These are phyloP conservation scores for Sporothrix sp. DNA, from an alignment of 2,329 filamentous ascomycete species.

Conservation along the genomic window DNA sequence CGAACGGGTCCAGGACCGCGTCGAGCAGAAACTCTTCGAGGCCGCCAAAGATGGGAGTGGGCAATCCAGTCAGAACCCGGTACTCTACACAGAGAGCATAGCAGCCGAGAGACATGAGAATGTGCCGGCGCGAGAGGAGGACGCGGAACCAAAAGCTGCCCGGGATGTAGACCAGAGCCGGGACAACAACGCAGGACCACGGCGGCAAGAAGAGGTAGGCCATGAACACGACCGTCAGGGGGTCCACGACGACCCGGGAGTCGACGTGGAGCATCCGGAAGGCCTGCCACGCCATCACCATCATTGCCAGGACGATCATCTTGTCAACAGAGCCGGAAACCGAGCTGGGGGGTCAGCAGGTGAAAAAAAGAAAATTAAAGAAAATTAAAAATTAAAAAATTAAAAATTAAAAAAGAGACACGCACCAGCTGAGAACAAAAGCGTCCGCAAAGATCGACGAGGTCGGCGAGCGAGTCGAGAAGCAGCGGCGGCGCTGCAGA, in stretches of 20 bases:
- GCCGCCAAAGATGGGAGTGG: background rate
- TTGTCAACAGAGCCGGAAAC: background rate
- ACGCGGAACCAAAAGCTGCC: background rate
- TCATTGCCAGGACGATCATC: background rate
- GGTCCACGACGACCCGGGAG: background rate
- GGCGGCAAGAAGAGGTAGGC: conserved; percentile 3
- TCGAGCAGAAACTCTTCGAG: background rate
- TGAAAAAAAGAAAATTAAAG: no score
- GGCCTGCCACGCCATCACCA: background rate
- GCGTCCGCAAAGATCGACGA: background rate
- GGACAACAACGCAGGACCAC: background rate
- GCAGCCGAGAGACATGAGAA: background rate
- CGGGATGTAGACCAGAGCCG: conserved; percentile 4
- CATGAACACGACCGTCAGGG: background rate
- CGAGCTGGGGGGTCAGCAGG: background rate
- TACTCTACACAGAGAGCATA: background rate
- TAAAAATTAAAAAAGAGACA: background rate
- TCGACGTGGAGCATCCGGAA: background rate
- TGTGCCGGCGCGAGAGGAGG: background rate
- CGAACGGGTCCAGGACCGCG: background rate
- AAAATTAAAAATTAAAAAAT: background rate
- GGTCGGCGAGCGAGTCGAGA: background rate
- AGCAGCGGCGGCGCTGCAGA: background rate
- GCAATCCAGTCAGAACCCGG: background rate
- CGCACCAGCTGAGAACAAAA: background rate